Percentiles rank a stretch among this genome's conserved stretches.
phyloP scores from a whole-genome alignment of 1,284 basidiomycete genomes.

The Farysia itapuensis region DNA sequence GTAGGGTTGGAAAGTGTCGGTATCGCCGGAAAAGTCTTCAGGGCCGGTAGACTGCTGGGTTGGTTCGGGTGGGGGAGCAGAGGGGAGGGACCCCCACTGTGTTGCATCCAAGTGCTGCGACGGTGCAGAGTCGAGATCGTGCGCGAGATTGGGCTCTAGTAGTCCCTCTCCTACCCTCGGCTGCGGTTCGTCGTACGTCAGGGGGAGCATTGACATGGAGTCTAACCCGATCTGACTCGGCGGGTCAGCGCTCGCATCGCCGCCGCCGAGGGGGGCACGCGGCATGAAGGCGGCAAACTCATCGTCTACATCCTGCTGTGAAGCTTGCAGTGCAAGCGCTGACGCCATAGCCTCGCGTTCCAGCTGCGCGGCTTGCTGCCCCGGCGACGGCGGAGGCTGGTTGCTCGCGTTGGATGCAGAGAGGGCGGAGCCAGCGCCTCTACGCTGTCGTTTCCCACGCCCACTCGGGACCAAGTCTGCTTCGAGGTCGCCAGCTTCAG shows the following conservation, averaged over 20 bases:
- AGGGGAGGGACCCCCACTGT: conserved; percentile 1
- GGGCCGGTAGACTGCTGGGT: neutral
- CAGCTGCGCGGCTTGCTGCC: conserved; percentile 1
- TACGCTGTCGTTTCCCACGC: conserved; percentile 1
- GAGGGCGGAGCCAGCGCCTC: neutral
- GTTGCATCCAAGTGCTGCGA: too few species aligned
- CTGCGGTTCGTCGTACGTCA: too few species aligned
- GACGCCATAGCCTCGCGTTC: conserved; percentile 12
- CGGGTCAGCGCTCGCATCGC: too few species aligned
- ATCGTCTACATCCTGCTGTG: conserved; percentile 14
- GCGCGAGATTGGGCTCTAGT: conserved; percentile 1
- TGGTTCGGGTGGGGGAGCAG: neutral
- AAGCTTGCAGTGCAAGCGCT: conserved; percentile 4
- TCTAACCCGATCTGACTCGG: neutral
- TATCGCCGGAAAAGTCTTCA: neutral
- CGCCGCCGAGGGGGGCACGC: neutral
- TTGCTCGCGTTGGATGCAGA: conserved; percentile 1
- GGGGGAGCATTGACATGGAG: neutral
- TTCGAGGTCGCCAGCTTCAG: conserved; percentile 10
- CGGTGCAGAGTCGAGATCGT: neutral
- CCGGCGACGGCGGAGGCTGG: conserved; percentile 2
- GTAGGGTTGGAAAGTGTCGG: conserved; percentile 9
- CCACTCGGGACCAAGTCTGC: neutral
- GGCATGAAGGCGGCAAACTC: conserved; percentile 10
- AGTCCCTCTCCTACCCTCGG: neutral